Evolutionary conservation across 805 yeast genomes (phyloP).

Genomic region (Tanozyma kutaoensis): DNA sequence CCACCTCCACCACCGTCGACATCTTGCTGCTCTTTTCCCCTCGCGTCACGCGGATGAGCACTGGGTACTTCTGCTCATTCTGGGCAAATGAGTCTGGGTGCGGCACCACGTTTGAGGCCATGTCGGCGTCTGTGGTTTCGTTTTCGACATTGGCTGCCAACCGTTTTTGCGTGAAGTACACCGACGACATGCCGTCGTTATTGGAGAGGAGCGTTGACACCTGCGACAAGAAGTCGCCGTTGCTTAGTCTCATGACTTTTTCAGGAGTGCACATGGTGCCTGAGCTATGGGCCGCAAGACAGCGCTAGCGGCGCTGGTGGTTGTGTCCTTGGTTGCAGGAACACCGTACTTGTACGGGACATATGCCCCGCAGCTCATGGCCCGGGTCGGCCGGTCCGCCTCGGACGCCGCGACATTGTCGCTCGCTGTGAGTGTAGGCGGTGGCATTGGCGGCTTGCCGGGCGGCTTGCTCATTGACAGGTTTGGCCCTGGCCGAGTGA

Average conservation of each 20-base stretch:
- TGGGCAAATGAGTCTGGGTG: constrained; percentile 5
- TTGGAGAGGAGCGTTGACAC: constrained; percentile 8
- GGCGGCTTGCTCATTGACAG: constrained; percentile 60
- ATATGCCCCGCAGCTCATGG: constrained; percentile 62
- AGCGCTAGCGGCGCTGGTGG: constrained; percentile 18
- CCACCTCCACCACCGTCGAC: constrained; percentile 59
- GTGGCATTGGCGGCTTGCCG: constrained; percentile 55
- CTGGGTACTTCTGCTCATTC: constrained; percentile 34
- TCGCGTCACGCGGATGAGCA: constrained; percentile 57
- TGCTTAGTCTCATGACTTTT: constrained; percentile 20
- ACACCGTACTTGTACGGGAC: constrained; percentile 65
- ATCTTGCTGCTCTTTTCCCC: constrained; percentile 39
- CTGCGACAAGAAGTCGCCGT: constrained; percentile 16
- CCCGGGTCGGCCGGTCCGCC: constrained; percentile 41
- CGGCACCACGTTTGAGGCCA: constrained; percentile 19
- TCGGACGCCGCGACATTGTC: constrained; percentile 54
- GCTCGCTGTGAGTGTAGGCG: constrained; percentile 47
- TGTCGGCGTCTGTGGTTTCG: constrained; percentile 11
- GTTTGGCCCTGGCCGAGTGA: constrained; percentile 41
- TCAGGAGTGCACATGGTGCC: too few species aligned
- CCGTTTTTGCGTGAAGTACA: constrained; percentile 50
- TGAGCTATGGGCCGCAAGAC: too few species aligned
- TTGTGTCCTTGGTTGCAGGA: constrained; percentile 58
- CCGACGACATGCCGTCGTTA: constrained; percentile 33
- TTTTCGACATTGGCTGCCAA: constrained; percentile 13